Evolutionary conservation across 2,329 filamentous ascomycete species (phyloP).

Genomic region (Colletotrichum horii): DNA sequence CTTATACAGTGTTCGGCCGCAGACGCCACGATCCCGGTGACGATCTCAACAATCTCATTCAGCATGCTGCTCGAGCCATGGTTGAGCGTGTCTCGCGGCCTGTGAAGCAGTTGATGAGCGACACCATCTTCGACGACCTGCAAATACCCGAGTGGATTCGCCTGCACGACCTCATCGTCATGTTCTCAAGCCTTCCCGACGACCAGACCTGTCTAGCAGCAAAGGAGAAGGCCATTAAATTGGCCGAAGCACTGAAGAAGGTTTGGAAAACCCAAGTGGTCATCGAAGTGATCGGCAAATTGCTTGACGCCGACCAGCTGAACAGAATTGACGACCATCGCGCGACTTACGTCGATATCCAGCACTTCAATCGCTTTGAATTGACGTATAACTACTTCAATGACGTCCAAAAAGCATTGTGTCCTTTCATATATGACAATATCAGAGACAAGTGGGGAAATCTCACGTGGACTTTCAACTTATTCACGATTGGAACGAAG

Average conservation of each 20-base stretch:
- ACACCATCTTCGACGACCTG: slow-evolving; percentile 34
- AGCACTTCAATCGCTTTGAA: slow-evolving; percentile 28
- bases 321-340: slow-evolving; percentile 36
- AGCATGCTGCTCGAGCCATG: slow-evolving; percentile 62
- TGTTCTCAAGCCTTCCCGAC: slow-evolving; percentile 24
- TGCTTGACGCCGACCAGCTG: background rate
- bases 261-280: background rate
- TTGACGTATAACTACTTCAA: slow-evolving; percentile 31
- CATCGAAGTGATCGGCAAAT: background rate
- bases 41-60: slow-evolving; percentile 59
- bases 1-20: slow-evolving; percentile 49
- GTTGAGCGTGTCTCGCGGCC: slow-evolving; percentile 46
- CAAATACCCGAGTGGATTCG: slow-evolving; percentile 38
- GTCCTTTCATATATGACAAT: slow-evolving; percentile 40
- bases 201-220: slow-evolving; percentile 6
- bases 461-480: background rate
- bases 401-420: slow-evolving; percentile 37
- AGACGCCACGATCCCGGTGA: slow-evolving; percentile 54
- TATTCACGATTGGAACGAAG: background rate
- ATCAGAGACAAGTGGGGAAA: slow-evolving; percentile 16
- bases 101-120: slow-evolving; percentile 36
- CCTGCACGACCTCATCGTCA: slow-evolving; percentile 28
- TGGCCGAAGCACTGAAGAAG: slow-evolving; percentile 10
- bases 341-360: slow-evolving; percentile 38
- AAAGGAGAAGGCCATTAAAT: slow-evolving; percentile 23